These are phyloP conservation scores for Trapa incisa DNA, from an alignment of 345 rosid species.

Conservation along the genomic window DNA sequence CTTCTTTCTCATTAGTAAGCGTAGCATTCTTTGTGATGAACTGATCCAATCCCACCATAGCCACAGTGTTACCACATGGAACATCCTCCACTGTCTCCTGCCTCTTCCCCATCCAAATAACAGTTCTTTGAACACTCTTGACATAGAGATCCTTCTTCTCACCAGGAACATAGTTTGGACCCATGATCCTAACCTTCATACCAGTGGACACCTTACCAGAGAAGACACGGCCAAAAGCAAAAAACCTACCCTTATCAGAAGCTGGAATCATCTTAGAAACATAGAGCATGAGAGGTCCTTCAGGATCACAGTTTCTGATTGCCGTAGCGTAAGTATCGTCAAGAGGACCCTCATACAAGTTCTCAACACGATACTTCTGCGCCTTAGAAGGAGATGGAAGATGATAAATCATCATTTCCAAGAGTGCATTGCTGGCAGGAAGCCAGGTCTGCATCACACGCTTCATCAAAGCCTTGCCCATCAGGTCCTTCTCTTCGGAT, in stretches of 20 bases:
- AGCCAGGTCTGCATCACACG: constrained; percentile 81
- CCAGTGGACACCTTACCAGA: constrained; percentile 56
- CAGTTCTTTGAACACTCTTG: constrained; percentile 54
- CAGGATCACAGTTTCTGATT: constrained; percentile 58
- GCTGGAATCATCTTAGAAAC: constrained; percentile 79
- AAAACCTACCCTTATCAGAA: constrained; percentile 66
- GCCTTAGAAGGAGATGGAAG: constrained; percentile 54
- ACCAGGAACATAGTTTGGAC: constrained; percentile 64
- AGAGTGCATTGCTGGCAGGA: constrained; percentile 48
- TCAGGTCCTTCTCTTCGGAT: constrained; percentile 47
- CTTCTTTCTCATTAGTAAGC: constrained; percentile 60
- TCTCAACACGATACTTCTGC: constrained; percentile 63
- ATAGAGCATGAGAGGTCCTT: constrained; percentile 61
- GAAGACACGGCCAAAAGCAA: constrained; percentile 68
- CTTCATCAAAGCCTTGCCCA: constrained; percentile 67
- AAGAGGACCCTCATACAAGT: constrained; percentile 63
- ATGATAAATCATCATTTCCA: constrained; percentile 67
- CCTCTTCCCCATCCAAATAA: constrained; percentile 74
- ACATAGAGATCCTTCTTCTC: constrained; percentile 55
- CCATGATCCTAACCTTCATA: constrained; percentile 69
- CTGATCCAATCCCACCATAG: constrained; percentile 62
- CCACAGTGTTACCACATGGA: constrained; percentile 77
- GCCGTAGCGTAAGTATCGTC: constrained; percentile 59
- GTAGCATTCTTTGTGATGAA: constrained; percentile 64
- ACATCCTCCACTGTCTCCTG: constrained; percentile 77